Evolutionary conservation across 768 basidiomycete genomes (phyloP).

Genomic region (Mycena polygramma): DNA sequence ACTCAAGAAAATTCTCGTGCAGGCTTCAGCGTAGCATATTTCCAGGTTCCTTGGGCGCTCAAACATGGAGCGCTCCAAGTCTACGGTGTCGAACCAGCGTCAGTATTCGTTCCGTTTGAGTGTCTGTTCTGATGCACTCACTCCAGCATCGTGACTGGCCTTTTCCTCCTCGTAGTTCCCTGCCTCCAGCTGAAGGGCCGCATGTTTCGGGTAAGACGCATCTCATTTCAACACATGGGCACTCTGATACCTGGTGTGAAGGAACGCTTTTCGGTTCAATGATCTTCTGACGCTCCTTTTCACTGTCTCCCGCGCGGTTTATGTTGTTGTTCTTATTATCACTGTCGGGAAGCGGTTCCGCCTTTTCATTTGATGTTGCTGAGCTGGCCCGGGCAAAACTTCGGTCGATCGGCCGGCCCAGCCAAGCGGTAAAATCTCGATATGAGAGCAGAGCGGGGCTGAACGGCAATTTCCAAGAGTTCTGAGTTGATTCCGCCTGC

Average conservation of each 20-base stretch:
- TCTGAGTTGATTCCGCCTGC: no score
- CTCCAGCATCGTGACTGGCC: slow-evolving; percentile 56
- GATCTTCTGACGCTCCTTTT: neutral
- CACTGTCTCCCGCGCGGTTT: no score
- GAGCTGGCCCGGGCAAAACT: no score
- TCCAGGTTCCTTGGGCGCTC: slow-evolving; percentile 68
- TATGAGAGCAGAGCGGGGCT: no score
- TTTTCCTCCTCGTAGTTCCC: slow-evolving; percentile 65
- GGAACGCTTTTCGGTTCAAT: slow-evolving; percentile 1
- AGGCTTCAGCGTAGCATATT: slow-evolving; percentile 66
- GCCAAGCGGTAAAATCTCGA: no score
- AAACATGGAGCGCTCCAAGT: slow-evolving; percentile 65
- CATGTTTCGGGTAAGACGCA: slow-evolving; percentile 52
- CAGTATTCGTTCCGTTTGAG: slow-evolving; percentile 10
- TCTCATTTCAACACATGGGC: neutral
- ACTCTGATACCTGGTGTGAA: neutral
- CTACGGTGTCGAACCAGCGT: slow-evolving; percentile 68
- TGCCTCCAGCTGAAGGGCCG: slow-evolving; percentile 60
- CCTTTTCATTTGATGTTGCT: no score
- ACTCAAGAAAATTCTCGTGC: neutral
- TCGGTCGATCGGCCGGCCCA: no score
- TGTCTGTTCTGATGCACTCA: neutral
- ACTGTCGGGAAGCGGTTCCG: no score
- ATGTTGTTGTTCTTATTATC: neutral
- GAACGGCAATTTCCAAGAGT: no score